A percentile compares a stretch with the other conserved stretches of the same genome.
Evolutionary conservation across 805 yeast genomes (phyloP).

Genomic region (Candida alai): DNA sequence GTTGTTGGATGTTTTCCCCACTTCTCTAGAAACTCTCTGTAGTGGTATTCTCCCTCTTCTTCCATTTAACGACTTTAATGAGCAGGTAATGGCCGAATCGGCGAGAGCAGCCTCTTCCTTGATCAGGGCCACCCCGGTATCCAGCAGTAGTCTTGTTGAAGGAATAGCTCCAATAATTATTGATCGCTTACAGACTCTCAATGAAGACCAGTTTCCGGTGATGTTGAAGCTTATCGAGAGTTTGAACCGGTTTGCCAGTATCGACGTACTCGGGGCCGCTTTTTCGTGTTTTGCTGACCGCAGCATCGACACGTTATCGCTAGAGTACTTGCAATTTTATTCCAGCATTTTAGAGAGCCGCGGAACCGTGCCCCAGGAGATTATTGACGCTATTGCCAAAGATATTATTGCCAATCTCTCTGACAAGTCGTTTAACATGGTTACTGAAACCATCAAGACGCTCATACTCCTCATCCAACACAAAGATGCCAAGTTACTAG

Average conservation of each 20-base stretch:
- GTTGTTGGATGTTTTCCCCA: conserved; percentile 33
- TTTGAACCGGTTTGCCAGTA: conserved; percentile 17
- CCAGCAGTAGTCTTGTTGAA: conserved; percentile 2
- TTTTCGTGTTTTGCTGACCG: conserved; percentile 16
- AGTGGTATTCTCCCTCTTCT: conserved; percentile 6
- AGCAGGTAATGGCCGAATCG: conserved; percentile 48
- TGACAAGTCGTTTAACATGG: conserved; percentile 23
- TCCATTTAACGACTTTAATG: conserved; percentile 41
- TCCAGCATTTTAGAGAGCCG: conserved; percentile 19
- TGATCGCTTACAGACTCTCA: conserved; percentile 2
- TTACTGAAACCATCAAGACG: conserved; percentile 23
- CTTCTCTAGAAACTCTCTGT: conserved; percentile 9
- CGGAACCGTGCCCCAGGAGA: conserved; percentile 14
- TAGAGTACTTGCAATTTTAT: conserved; percentile 26
- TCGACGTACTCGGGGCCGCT: conserved; percentile 14
- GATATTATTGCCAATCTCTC: conserved; percentile 22
- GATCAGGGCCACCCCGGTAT: conserved; percentile 5
- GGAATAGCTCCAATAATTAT: conserved; percentile 5
- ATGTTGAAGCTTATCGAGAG: conserved; percentile 26
- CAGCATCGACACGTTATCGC: conserved; percentile 18
- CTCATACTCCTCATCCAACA: conserved; percentile 6
- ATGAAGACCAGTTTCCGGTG: conserved; percentile 18
- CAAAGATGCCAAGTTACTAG: background rate
- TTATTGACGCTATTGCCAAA: conserved; percentile 18
- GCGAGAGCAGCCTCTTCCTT: conserved; percentile 29